Evolutionary conservation across 192 early-diverging fungal genomes (phyloP), one percentile per base, ranked within the genome.

Genomic region (Coemansia sp.): DNA sequence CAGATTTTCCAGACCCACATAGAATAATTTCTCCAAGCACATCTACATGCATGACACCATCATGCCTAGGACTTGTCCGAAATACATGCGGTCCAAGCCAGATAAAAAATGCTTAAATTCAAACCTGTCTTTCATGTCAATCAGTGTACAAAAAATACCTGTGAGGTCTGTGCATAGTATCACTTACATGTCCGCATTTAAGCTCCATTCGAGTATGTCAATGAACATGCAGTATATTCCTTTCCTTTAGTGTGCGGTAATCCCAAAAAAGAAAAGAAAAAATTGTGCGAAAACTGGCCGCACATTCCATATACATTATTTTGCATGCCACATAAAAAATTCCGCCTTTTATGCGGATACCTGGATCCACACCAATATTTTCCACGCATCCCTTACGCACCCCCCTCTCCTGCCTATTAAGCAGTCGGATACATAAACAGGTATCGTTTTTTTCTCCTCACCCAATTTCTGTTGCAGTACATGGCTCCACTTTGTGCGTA

Each of bases 361-460:
- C 10, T 54, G 51, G 51, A 27, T 24, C 51, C 20, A 7, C 22
- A 10, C n/a, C 20, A 20, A 2, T 54, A 8, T 29, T 57, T 57
- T 31, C 54, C 54, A 33, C 29, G 54, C 54, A 9, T 12, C 54
- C 49, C 49, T 51, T 51, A 12, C 49, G 49, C 49, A 51, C 10
- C 20, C n/a, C 49, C 49, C 3, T n/a, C 20, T 11, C 49, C 49
- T 51, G 7, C 49, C n/a, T 22, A 15, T 51, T 24, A n/a, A 20
- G n/a, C 49, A 51, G 8, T 22, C n/a, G n/a, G 49, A 22, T 51
- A 51, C 49, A 51, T 51, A 51, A 51, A 51, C 49, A 51, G 49
- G 49, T 51, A 9, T 5, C 2, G 9, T 9, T 6, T 5, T 18
- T 46, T 46, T 46, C 49, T 22, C n/a, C 20, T 20, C 20, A 20